Evolutionary conservation across 1,284 basidiomycete genomes (phyloP).

Genomic region (Ceratobasidium sp.): DNA sequence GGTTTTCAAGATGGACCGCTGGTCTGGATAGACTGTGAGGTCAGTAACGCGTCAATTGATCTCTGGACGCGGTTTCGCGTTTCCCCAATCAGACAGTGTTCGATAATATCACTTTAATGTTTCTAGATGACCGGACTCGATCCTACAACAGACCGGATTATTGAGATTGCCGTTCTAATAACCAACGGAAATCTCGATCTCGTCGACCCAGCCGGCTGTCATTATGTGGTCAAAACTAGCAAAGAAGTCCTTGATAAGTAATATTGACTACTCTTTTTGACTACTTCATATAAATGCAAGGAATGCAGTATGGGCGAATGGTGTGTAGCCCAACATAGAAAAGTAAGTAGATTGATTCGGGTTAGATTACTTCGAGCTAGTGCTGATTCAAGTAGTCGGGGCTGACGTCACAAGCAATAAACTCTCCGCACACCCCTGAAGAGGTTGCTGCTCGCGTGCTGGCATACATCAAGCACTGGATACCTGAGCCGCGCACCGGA

Average conservation of each 20-base stretch:
- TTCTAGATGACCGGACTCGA: conserved; percentile 78
- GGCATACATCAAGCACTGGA: conserved; percentile 79
- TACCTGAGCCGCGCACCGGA: conserved; percentile 71
- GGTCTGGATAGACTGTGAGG: conserved; percentile 90
- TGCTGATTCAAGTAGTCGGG: conserved; percentile 70
- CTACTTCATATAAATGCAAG: conserved; percentile 7
- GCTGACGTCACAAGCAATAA: conserved; percentile 75
- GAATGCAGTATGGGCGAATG: conserved; percentile 78
- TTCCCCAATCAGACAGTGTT: neutral
- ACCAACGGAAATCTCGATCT: conserved; percentile 82
- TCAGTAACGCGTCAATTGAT: conserved; percentile 5
- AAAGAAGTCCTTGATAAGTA: conserved; percentile 75
- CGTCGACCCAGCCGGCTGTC: conserved; percentile 77
- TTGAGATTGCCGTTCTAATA: conserved; percentile 83
- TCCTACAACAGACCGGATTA: conserved; percentile 74
- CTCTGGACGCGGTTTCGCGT: neutral
- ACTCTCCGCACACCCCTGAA: conserved; percentile 70
- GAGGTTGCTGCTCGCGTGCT: conserved; percentile 73
- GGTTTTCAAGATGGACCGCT: conserved; percentile 74
- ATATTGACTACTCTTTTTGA: conserved; percentile 52
- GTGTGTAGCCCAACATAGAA: conserved; percentile 80
- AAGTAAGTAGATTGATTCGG: conserved; percentile 61
- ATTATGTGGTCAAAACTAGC: conserved; percentile 78
- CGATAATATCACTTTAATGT: neutral
- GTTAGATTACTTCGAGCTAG: neutral